These are phyloP conservation scores for Periconia macrospinosa DNA, from an alignment of 2,329 filamentous ascomycete species.

Conservation along the genomic window DNA sequence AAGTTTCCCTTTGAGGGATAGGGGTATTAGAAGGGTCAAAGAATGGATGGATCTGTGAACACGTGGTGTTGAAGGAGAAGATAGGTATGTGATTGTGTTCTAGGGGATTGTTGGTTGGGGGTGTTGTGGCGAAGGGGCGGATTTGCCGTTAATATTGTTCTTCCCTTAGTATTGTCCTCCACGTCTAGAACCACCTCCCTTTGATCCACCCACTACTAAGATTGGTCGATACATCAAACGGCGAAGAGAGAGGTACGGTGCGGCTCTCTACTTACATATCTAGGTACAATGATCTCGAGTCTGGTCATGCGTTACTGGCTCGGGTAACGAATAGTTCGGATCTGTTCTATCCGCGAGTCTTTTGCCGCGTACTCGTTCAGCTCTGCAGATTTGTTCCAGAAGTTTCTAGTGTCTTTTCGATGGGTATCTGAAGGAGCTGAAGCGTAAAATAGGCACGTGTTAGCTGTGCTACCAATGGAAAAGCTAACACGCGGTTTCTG, in stretches of 20 bases:
- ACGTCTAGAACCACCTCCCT: not conserved
- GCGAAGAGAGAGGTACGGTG: not conserved
- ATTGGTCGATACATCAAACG: not conserved
- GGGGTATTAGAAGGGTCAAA: not conserved
- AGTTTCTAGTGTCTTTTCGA: not conserved
- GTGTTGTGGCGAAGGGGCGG: conserved; percentile 1
- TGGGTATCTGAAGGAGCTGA: not conserved
- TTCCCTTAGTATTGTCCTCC: conserved; percentile 21
- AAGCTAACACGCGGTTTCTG: not conserved
- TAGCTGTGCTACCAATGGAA: conserved; percentile 1
- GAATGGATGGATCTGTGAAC: not conserved
- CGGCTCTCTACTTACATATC: not conserved
- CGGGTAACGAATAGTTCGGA: too few relatives aligned
- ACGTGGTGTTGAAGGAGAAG: not conserved
- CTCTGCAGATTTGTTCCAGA: not conserved
- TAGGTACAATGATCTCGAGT: not conserved
- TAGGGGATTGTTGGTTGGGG: not conserved
- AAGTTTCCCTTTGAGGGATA: conserved; percentile 1
- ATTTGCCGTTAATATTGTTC: conserved; percentile 15
- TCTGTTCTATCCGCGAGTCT: too few relatives aligned
- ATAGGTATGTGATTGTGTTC: not conserved
- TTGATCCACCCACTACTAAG: not conserved
- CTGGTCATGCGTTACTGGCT: too few relatives aligned
- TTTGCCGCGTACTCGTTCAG: not conserved
- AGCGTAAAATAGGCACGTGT: not conserved